Base-by-base conservation (phyloP, 257 asterid species). In the Datura wrightii region DNA sequence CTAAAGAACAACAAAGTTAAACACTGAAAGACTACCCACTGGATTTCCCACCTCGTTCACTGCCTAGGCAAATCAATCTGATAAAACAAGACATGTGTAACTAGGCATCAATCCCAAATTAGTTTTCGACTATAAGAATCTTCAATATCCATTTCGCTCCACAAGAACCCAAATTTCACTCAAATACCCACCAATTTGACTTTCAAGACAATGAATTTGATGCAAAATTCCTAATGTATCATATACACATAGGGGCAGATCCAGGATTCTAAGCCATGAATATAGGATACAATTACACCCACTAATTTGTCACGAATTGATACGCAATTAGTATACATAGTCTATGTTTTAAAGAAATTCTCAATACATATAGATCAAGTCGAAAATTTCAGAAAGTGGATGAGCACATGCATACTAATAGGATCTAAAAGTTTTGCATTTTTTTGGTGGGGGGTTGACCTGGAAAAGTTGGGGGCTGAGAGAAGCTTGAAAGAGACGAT, bases 401-500 rank as follows among this genome's bases (percentile, higher is more conserved):
- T 76, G 41, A 3, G 36, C 42, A 2, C 16, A 63, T 63, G 9
- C 71, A 63, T 31, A 13, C 10, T 9, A 10, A 63, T 31, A 65
- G 44, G 16, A 34, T 65, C 72, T 65, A 34, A 11, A 65, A 34
- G 11, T 1, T 5, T 34, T 19, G 37, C 8, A 7, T 59, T 59
- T 59, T 59, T 19, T 7, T 19, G 8, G 4, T 41, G 10, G 39
- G 10, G 50, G 42, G 2, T 39, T 59, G 67, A 93, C 99, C 98
- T 96, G 97, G 42, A 89, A 94, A 87, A 90, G 86, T 56, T 89
- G 95, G 66, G 98, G 96, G 72, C 87, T 85, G 85, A 94, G 98
- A 76, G 95, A 90, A 10, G 97, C 86, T 84, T 92, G 92, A 79
- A 94, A 97, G 85, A 96, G 97, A 18, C 83, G 94, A 89, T 96